Evolutionary conservation across 371 early-diverging fungal genomes (phyloP), one percentile per base, ranked within the genome.

Genomic region (Choanephora cucurbitarum): DNA sequence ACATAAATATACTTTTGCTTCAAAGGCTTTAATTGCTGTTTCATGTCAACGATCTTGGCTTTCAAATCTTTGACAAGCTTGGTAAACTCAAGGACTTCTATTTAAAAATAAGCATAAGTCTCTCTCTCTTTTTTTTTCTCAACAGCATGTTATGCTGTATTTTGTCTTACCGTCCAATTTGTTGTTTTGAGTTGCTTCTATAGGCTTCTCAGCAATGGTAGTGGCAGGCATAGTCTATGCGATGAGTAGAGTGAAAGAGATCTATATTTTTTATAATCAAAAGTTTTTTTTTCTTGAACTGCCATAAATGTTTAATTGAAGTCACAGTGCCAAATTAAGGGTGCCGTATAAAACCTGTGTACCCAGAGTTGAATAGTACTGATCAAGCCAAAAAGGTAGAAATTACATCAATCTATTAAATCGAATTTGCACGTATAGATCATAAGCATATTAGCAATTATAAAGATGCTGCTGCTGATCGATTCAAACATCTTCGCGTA

Each of bases 11-110:
- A 84, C 86, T 77, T 79, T 66, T 69, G 57, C 44, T 82, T 67
- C 18, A 83, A 72, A 17, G 82, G 80, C 48, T 72, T 72, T 21
- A 87, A 64, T 54, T 85, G 77, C 9, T 65, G 54, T 42, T 77
- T 73, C 58, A 86, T 73, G 31, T 86, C 86, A 23, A 62, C 62
- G 34, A 80, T 69, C 73, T 82, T 85, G 11, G 62, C 65, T 40
- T 77, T 72, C 37, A 88, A 74, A 50, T 82, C 81, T 9, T 62
- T 51, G 15, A 85, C 49, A 19, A 77, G 60, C 40, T 77, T 77
- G 0, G 67, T 64, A 55, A 84, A 81, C 33, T 73, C 70, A 23
- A 39, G 28, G 7, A 28, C 28, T 49, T 19, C 43, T 46, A 33
- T 67, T 62, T 62, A 50, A 37, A 42, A 22, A 33, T 13, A 44